Percentiles rank a stretch among this genome's conserved stretches.
These are phyloP conservation scores for Asterochloris sp. DNA, from an alignment of 139 green algal species.

Conservation along the genomic window DNA sequence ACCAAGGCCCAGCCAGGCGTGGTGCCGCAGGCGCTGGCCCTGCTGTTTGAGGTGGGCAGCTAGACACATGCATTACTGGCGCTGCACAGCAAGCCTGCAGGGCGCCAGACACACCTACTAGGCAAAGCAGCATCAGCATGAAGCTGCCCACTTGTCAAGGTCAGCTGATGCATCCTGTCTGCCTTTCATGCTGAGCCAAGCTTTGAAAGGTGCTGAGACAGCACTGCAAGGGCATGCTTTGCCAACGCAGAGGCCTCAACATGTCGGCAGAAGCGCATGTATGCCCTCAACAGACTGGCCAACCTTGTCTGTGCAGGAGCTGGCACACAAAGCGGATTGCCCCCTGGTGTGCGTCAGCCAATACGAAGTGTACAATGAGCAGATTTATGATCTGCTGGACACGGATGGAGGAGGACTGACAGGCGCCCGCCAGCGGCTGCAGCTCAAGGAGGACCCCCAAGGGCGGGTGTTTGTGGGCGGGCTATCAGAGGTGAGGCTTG, in stretches of 20 bases:
- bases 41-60: constrained; percentile 49
- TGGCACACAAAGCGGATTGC: constrained; percentile 20
- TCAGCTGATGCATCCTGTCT: too few species aligned
- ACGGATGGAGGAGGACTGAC: constrained; percentile 8
- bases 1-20: constrained; percentile 52
- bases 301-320: too few species aligned
- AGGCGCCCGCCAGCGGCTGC: constrained; percentile 26
- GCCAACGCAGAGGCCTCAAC: neutral
- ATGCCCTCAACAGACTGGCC: too few species aligned
- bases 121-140: neutral
- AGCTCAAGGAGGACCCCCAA: constrained; percentile 53
- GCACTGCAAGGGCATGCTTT: neutral
- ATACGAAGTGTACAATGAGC: constrained; percentile 76
- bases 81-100: constrained; percentile 3
- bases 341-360: constrained; percentile 35
- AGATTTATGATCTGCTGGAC: constrained; percentile 71
- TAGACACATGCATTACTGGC: too few species aligned
- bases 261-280: neutral
- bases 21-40: constrained; percentile 50
- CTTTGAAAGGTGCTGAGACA: neutral
- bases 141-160: too few species aligned
- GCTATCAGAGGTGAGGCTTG: constrained; percentile 25
- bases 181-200: too few species aligned
- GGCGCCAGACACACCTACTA: neutral
- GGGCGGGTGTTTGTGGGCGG: constrained; percentile 47